Conservation (phyloP, 169 alveolate species). For the Perkinsus chesapeaki region DNA sequence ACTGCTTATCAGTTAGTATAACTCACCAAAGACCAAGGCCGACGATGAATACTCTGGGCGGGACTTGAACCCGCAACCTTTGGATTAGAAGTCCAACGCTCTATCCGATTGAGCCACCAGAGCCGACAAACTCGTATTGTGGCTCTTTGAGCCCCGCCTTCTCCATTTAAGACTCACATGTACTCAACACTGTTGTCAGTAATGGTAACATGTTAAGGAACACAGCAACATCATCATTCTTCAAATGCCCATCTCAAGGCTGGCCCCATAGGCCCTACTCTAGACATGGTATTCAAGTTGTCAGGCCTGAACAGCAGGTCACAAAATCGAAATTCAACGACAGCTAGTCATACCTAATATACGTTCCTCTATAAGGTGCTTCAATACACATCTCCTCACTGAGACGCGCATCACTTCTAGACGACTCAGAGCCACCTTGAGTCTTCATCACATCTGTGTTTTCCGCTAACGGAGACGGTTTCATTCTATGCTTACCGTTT, state of each 20-base stretch:
- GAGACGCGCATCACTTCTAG: too few relatives aligned
- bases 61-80: not conserved
- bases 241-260: not conserved
- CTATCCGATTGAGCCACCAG: not conserved
- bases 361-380: too few relatives aligned
- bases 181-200: not conserved
- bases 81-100: not conserved
- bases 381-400: too few relatives aligned
- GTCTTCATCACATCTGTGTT: too few relatives aligned
- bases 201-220: not conserved
- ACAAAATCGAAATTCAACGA: too few relatives aligned
- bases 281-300: not conserved
- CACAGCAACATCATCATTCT: not conserved
- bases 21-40: not conserved
- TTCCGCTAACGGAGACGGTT: too few relatives aligned
- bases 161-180: not conserved
- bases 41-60: not conserved
- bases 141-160: not conserved
- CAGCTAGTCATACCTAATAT: too few relatives aligned
- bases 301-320: too few relatives aligned
- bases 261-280: not conserved
- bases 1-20: too few relatives aligned
- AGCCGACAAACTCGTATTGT: not conserved
- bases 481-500: too few relatives aligned
- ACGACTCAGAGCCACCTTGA: too few relatives aligned